Conservation (phyloP, 805 yeast genomes). For the Cyberlindnera euphorbiiphila region DNA sequence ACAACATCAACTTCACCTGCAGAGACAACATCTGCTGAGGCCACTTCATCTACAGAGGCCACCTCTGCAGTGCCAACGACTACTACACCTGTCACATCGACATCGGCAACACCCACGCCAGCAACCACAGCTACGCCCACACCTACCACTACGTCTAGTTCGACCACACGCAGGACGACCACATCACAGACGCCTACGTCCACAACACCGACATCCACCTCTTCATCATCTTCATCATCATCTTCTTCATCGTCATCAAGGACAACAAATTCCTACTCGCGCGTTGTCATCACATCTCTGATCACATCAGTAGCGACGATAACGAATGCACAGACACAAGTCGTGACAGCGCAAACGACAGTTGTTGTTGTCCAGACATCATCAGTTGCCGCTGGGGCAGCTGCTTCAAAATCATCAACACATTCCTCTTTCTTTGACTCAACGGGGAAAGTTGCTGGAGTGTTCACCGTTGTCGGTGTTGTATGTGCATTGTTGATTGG, state of each 20-base stretch:
- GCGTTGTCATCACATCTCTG: constrained; percentile 12
- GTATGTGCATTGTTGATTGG: constrained; percentile 45
- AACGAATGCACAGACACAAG: constrained; percentile 11
- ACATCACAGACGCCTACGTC: too few relatives aligned
- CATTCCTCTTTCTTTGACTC: constrained; percentile 46
- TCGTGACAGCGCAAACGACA: constrained; percentile 14
- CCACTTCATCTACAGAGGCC: too few relatives aligned
- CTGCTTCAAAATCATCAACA: too few relatives aligned
- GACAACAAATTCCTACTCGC: constrained; percentile 20
- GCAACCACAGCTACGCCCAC: neutral
- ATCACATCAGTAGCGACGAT: constrained; percentile 13
- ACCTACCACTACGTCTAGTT: too few relatives aligned
- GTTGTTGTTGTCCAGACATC: constrained; percentile 12
- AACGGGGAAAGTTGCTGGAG: constrained; percentile 76
- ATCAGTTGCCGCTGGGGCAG: constrained; percentile 12
- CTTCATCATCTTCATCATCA: constrained; percentile 12
- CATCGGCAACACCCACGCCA: too few relatives aligned
- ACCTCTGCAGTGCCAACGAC: too few relatives aligned
- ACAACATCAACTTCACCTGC: too few relatives aligned
- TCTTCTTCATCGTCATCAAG: constrained; percentile 5
- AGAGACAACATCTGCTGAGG: too few relatives aligned
- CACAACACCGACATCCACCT: constrained; percentile 14
- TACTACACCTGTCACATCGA: too few relatives aligned
- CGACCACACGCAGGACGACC: too few relatives aligned
- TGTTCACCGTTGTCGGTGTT: constrained; percentile 71